Percentiles rank a stretch among this genome's conserved stretches.
Conservation (phyloP, 1,284 basidiomycete genomes). For the Leccinum holopus region DNA sequence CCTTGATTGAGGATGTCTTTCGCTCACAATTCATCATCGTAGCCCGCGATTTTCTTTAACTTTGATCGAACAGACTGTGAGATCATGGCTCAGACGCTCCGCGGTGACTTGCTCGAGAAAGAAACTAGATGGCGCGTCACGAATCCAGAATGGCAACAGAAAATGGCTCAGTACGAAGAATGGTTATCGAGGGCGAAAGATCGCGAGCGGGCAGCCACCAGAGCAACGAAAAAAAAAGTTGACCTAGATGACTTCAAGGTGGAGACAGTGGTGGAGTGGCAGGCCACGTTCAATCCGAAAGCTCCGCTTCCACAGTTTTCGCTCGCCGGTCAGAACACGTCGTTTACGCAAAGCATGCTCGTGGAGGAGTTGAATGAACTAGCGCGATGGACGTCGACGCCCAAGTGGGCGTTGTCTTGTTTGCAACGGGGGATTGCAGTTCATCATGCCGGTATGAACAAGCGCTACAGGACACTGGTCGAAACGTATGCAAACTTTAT, state of each 20-base stretch:
- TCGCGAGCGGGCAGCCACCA: constrained; percentile 42
- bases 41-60: constrained; percentile 68
- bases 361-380: constrained; percentile 49
- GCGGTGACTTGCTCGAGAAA: constrained; percentile 37
- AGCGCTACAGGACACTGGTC: constrained; percentile 55
- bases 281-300: constrained; percentile 55
- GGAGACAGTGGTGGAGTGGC: constrained; percentile 40
- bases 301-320: constrained; percentile 61
- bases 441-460: constrained; percentile 71
- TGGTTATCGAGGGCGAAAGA: constrained; percentile 49
- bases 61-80: constrained; percentile 64
- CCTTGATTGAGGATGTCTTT: background rate
- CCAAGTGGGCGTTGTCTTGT: constrained; percentile 45
- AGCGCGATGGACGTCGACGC: constrained; percentile 33
- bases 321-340: constrained; percentile 45
- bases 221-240: constrained; percentile 36
- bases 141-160: constrained; percentile 50
- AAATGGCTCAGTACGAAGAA: constrained; percentile 50
- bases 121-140: constrained; percentile 52
- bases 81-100: constrained; percentile 45
- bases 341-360: constrained; percentile 48
- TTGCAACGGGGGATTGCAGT: constrained; percentile 62
- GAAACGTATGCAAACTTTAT: constrained; percentile 46
- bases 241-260: constrained; percentile 36
- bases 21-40: constrained; percentile 5